Conservation (phyloP, 345 rosid genomes). For the Boechera stricta region DNA sequence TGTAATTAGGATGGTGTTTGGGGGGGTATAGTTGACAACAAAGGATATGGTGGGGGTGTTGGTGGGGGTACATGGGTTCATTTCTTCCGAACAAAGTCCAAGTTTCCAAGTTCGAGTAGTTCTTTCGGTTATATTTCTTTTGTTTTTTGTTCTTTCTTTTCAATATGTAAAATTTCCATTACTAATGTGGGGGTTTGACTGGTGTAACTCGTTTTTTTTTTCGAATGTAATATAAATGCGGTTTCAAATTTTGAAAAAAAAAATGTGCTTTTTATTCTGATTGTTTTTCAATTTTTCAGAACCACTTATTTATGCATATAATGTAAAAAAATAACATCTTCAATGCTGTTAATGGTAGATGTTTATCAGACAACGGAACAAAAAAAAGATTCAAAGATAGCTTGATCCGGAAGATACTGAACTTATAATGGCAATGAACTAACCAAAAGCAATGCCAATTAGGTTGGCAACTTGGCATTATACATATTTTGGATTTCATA, state of each 20-base stretch:
- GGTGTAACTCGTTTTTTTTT: slow-evolving; percentile 39
- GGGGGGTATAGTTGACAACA: slow-evolving; percentile 53
- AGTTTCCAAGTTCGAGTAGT: slow-evolving; percentile 48
- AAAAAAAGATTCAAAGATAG: too few species aligned
- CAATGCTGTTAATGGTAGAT: too few species aligned
- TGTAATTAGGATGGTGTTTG: slow-evolving; percentile 53
- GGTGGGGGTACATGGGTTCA: slow-evolving; percentile 53
- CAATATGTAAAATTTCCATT: slow-evolving; percentile 47
- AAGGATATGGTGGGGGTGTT: slow-evolving; percentile 47
- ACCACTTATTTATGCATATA: not conserved
- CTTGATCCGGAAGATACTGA: too few species aligned
- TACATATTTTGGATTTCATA: too few species aligned
- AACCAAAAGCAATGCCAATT: too few species aligned
- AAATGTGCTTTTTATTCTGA: not conserved
- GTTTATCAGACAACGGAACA: too few species aligned
- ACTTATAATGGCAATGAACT: too few species aligned
- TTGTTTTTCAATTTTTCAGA: not conserved
- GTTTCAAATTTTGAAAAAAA: slow-evolving; percentile 13
- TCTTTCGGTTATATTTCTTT: slow-evolving; percentile 21
- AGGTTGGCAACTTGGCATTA: too few species aligned
- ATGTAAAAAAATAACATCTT: too few species aligned
- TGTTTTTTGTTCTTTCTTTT: not conserved
- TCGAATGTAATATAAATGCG: slow-evolving; percentile 42
- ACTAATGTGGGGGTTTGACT: slow-evolving; percentile 51
- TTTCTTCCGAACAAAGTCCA: slow-evolving; percentile 52